Percentiles rank a stretch among this genome's conserved stretches.
Evolutionary conservation across 2,329 filamentous ascomycete genomes (phyloP).

Genomic region (Pseudocercospora fijiensis): DNA sequence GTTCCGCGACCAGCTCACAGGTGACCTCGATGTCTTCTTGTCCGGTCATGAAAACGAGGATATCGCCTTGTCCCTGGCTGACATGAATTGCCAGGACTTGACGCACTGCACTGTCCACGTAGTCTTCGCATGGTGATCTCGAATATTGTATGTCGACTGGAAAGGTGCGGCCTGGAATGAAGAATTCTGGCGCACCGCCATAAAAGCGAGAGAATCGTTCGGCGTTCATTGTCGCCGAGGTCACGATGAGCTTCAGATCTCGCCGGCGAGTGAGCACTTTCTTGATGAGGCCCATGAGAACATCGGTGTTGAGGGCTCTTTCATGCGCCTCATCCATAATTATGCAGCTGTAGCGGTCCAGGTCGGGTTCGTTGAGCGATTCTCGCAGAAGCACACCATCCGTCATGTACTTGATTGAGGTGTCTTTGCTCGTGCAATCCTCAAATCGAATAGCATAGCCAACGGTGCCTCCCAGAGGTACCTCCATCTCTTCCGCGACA

Average conservation of each 20-base stretch:
- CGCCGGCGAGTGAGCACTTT: slow-evolving; percentile 87
- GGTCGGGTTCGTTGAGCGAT: slow-evolving; percentile 84
- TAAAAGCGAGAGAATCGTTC: slow-evolving; percentile 96
- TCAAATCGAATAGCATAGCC: slow-evolving; percentile 98
- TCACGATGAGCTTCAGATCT: slow-evolving; percentile 94
- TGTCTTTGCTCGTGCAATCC: slow-evolving; percentile 94
- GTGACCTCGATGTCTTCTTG: slow-evolving; percentile 98
- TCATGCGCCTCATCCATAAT: slow-evolving; percentile 99
- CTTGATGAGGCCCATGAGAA: slow-evolving; percentile 95
- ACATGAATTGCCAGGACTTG: slow-evolving; percentile 95
- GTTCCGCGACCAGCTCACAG: slow-evolving; percentile 86
- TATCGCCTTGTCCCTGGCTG: slow-evolving; percentile 88
- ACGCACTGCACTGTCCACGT: slow-evolving; percentile 94
- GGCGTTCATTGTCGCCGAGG: slow-evolving; percentile 97
- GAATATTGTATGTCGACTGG: slow-evolving; percentile 97
- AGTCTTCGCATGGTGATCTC: slow-evolving; percentile 91
- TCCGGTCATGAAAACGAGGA: slow-evolving; percentile 98
- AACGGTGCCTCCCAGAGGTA: slow-evolving; percentile 79
- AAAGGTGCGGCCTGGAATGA: slow-evolving; percentile 93
- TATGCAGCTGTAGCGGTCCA: slow-evolving; percentile 95
- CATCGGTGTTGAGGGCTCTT: slow-evolving; percentile 91
- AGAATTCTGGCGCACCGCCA: slow-evolving; percentile 92
- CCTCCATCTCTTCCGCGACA: slow-evolving; percentile 98
- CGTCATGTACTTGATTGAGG: slow-evolving; percentile 98
- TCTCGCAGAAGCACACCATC: slow-evolving; percentile 93